Evolutionary conservation across 2,329 filamentous ascomycete genomes (phyloP), one percentile per base, ranked within the genome.

Genomic region (Juglanconis juglandina): DNA sequence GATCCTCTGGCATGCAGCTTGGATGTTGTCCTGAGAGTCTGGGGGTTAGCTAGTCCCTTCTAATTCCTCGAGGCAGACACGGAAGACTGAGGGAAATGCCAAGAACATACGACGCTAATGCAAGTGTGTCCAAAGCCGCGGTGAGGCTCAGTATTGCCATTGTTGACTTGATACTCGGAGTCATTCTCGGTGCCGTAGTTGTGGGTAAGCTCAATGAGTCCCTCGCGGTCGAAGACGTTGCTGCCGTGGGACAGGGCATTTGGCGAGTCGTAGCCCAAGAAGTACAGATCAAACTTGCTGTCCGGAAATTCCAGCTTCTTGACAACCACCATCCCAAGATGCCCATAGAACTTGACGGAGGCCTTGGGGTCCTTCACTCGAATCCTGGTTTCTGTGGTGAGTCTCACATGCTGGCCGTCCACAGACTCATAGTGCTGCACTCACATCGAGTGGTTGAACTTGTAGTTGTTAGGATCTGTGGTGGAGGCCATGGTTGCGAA

Each of bases 281-380:
- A 98, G 81, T 98, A 98, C 34, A 97, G 86, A 69, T 95, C 91
- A 75, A 98, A 98, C 72, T 96, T 96, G 75, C 86, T 86, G 62
- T 96, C 92, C 13, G 93, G 90, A 71, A 92, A 90, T 64, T 89
- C 80, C 51, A 95, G 81, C 77, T 93, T 90, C 70, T 91, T 87
- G 74, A 98, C 84, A 64, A 92, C 77, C 71, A 82, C 92, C 84
- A 98, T 87, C 68, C 95, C 95, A 17, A 99, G 84, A 74, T 92
- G 90, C 72, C 96, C 88, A 76, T 98, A 99, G 77, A 96, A 99
- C 67, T 94, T 90, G 75, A 98, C 87, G 84, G 89, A 92, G 72
- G 82, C 85, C 77, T 93, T 88, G 10, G 94, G 94, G 77, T 99
- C 92, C 77, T 98, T 98, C 72, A 98, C 90, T 74, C 94, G 89